Percentiles rank a stretch among this genome's conserved stretches.
Conservation (phyloP, 2,329 filamentous ascomycete species). For the Fusarium sp. region DNA sequence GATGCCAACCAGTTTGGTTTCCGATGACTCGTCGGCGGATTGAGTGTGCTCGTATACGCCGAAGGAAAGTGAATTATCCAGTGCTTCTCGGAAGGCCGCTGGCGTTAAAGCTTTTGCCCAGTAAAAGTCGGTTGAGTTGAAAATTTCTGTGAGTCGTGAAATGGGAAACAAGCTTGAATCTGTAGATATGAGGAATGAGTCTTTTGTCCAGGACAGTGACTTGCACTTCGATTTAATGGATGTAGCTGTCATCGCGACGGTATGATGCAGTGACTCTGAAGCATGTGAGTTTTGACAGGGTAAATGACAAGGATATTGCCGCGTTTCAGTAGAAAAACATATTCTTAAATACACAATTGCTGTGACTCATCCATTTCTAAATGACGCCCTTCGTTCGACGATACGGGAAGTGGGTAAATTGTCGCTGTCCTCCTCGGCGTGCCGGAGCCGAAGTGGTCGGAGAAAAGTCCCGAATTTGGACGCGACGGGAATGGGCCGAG, state of each 20-base stretch:
- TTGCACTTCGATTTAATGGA: conserved; percentile 2
- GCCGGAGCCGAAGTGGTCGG: not conserved
- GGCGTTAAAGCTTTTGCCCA: conserved; percentile 64
- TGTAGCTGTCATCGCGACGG: not conserved
- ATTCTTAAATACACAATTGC: not conserved
- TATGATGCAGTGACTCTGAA: rapidly evolving
- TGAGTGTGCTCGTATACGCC: conserved; percentile 59
- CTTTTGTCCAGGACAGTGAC: conserved; percentile 53
- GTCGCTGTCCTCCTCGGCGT: not conserved
- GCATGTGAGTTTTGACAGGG: not conserved
- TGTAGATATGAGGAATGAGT: conserved; percentile 67
- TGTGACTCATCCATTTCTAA: not conserved
- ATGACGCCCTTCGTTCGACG: not conserved
- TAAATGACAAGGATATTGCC: not conserved
- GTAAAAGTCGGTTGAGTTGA: conserved; percentile 64
- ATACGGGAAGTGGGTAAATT: not conserved
- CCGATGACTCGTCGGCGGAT: not conserved
- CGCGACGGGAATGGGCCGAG: not conserved
- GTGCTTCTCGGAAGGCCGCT: conserved; percentile 56
- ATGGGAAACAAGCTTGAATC: conserved; percentile 63
- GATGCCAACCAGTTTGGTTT: conserved; percentile 46
- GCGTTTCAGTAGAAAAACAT: rapidly evolving
- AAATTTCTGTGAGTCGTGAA: conserved; percentile 60
- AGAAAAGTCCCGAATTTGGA: not conserved
- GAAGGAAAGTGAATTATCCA: conserved; percentile 67